Base-by-base conservation (phyloP, 768 basidiomycete genomes). In the Dictyophora rubrovolvata region DNA sequence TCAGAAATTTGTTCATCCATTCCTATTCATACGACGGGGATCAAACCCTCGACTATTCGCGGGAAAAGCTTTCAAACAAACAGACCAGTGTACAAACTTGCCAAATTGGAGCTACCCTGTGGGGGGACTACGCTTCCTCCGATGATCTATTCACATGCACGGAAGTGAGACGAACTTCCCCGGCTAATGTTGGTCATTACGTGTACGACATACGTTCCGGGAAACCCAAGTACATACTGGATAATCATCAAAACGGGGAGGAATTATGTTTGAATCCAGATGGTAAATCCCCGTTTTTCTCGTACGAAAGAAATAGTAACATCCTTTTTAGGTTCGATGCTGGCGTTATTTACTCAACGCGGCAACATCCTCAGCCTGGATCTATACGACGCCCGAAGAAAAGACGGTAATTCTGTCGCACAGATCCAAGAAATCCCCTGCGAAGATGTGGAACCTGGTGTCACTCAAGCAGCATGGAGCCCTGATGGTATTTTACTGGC, bases 401-500 rank as follows among this genome's bases (percentile, higher is more conserved):
- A 69, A 53, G 28, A 52, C 3, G 63, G 64, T 21, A 36, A 48
- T 0, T 20, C 16, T n/a, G 60, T 61, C 4, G 71, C 76, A 0
- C 64, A 64, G 7, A 65, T 69, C 47, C 65, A 60, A 1, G 64
- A 74, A 8, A 56, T 66, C 4, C 67, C 83, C 51, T 69, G 75
- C 52, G 4, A 62, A 20, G 28, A 60, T 34, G 60, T 58, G 28
- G n/a, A 34, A 0, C 63, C 74, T 51, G 79, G 83, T 65, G 74
- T 86, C 34, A 81, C 75, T 51, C 68, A 67, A 54, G 74, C 78
- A 14, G 63, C 70, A 1, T 84, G 82, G 66, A 86, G 84, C 63
- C 75, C 83, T 0, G 85, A 87, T 62, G 78, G 78, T 10, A 69
- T 80, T 3, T 81, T 81, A 63, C 73, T 88, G 9, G 82, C 85